Conservation (phyloP, 306 rosid species). For the Rubus idaeus region DNA sequence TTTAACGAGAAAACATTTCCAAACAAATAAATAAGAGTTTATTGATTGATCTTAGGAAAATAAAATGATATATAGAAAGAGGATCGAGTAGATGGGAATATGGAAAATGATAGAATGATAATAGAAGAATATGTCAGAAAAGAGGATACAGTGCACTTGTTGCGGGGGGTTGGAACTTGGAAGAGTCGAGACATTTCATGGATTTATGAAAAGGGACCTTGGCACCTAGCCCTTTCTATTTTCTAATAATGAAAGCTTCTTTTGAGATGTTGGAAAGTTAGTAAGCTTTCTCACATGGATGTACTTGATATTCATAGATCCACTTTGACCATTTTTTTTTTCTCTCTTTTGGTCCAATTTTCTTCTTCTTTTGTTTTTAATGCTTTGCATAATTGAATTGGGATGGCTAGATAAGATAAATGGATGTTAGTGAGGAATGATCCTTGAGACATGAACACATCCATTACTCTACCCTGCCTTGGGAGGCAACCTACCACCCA, state of each 20-base stretch:
- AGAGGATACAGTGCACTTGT: conserved; percentile 53
- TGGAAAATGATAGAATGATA: conserved; percentile 31
- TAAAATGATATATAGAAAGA: not conserved
- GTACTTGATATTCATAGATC: conserved; percentile 18
- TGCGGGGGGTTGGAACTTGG: conserved; percentile 7
- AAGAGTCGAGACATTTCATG: conserved; percentile 20
- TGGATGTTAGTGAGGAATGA: conserved; percentile 53
- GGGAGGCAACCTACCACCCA: conserved; percentile 66
- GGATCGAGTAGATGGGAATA: conserved; percentile 18
- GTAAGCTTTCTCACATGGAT: conserved; percentile 49
- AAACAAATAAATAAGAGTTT: not conserved
- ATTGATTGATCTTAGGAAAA: not conserved
- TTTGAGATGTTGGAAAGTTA: conserved; percentile 41
- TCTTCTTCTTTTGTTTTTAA: not conserved
- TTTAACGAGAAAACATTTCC: no score
- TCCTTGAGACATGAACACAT: conserved; percentile 61
- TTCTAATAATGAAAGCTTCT: conserved; percentile 24
- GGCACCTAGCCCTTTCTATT: conserved; percentile 4
- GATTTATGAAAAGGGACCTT: conserved; percentile 12
- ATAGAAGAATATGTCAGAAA: conserved; percentile 46
- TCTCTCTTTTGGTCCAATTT: not conserved
- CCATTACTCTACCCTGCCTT: conserved; percentile 54
- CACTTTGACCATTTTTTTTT: conserved; percentile 15
- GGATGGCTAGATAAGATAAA: conserved; percentile 14
- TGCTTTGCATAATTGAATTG: not conserved